These are phyloP conservation scores for Sporopachydermia lactativora DNA, from an alignment of 805 yeast genomes.

Conservation along the genomic window DNA sequence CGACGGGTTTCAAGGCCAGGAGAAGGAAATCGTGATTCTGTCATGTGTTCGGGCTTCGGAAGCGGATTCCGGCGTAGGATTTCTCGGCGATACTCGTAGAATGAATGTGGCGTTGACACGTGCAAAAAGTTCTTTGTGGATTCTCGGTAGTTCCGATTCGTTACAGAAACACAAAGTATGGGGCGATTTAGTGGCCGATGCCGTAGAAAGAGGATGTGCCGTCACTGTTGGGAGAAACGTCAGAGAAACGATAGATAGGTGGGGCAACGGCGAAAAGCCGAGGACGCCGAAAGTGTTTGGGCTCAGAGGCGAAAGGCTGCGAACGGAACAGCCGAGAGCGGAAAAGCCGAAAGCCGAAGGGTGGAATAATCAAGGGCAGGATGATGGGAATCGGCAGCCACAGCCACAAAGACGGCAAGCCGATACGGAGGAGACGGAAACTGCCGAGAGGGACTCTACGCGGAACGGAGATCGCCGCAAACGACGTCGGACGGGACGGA, in stretches of 20 bases:
- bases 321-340: too few relatives aligned
- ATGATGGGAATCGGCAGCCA: too few relatives aligned
- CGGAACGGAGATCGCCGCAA: too few relatives aligned
- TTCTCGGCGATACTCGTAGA: conserved; percentile 80
- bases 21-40: conserved; percentile 83
- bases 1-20: conserved; percentile 98
- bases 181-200: conserved; percentile 56
- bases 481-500: too few relatives aligned
- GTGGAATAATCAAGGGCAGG: too few relatives aligned
- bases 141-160: conserved; percentile 67
- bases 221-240: neutral
- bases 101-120: conserved; percentile 97
- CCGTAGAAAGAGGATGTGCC: conserved; percentile 17
- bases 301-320: conserved; percentile 1
- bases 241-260: neutral
- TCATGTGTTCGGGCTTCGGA: conserved; percentile 87
- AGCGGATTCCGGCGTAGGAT: conserved; percentile 50
- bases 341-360: too few relatives aligned
- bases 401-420: too few relatives aligned
- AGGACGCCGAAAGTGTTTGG: conserved; percentile 1
- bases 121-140: conserved; percentile 86
- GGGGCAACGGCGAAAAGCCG: neutral
- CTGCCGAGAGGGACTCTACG: too few relatives aligned
- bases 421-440: too few relatives aligned
- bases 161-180: conserved; percentile 56